These are phyloP conservation scores for Neopestalotiopsis sp. DNA, from an alignment of 2,329 filamentous ascomycete genomes.

Conservation along the genomic window DNA sequence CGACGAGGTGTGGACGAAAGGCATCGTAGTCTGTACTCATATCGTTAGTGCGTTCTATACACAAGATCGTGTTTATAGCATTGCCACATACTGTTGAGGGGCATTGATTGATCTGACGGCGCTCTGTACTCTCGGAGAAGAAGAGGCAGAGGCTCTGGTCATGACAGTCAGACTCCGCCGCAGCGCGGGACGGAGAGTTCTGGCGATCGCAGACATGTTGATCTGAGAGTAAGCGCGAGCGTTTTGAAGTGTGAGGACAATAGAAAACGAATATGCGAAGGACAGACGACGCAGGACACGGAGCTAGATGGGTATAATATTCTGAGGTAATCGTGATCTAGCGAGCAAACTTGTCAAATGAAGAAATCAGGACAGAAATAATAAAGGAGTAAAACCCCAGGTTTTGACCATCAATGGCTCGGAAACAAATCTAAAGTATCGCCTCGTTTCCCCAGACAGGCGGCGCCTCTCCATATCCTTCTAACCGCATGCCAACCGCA, in stretches of 20 bases:
- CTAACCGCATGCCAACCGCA: slow-evolving; percentile 16
- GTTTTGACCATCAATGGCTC: not conserved
- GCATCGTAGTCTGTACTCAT: slow-evolving; percentile 46
- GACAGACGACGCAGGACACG: not conserved
- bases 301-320: not conserved
- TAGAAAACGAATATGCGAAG: not conserved
- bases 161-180: slow-evolving; percentile 47
- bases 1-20: slow-evolving; percentile 66
- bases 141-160: slow-evolving; percentile 33
- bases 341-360: not conserved
- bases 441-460: slow-evolving; percentile 14
- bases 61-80: not conserved
- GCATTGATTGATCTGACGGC: slow-evolving; percentile 27
- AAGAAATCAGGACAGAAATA: not conserved
- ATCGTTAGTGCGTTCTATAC: not conserved
- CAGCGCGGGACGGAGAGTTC: slow-evolving; percentile 57
- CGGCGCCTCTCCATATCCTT: slow-evolving; percentile 2
- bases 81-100: slow-evolving; percentile 39
- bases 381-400: slow-evolving; percentile 2
- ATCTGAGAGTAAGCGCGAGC: not conserved
- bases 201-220: slow-evolving; percentile 55
- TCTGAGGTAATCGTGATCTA: not conserved
- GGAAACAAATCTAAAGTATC: slow-evolving; percentile 9
- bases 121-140: slow-evolving; percentile 29
- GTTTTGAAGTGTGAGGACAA: not conserved